A percentile compares a stretch with the other conserved stretches of the same genome.
Conservation (phyloP, 345 rosid species). For the Camelina hispida region DNA sequence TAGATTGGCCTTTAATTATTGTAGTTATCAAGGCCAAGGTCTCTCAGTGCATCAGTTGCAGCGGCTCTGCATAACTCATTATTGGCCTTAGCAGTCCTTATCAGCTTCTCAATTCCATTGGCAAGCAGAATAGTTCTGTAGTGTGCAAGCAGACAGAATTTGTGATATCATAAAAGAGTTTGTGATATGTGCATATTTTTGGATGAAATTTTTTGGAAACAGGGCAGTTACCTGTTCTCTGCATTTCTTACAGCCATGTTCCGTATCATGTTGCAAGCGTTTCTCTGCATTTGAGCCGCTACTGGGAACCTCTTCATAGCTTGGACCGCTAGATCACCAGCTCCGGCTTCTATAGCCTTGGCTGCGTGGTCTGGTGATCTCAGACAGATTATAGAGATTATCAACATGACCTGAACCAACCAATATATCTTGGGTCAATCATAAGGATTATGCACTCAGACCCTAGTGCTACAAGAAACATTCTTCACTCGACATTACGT, state of each 20-base stretch:
- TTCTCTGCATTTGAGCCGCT: constrained; percentile 72
- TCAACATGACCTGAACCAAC: constrained; percentile 68
- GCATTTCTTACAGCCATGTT: constrained; percentile 84
- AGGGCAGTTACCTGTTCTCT: constrained; percentile 70
- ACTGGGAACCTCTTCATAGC: constrained; percentile 84
- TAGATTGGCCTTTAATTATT: constrained; percentile 38
- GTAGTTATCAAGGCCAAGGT: constrained; percentile 83
- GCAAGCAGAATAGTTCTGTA: constrained; percentile 69
- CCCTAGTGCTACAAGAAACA: constrained; percentile 21
- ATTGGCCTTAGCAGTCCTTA: constrained; percentile 76
- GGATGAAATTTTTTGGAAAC: background rate
- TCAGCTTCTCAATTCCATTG: constrained; percentile 71
- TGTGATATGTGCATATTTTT: background rate
- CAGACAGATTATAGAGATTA: constrained; percentile 75
- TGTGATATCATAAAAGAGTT: background rate
- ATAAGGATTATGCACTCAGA: constrained; percentile 15
- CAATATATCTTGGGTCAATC: constrained; percentile 16
- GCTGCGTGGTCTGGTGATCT: constrained; percentile 89
- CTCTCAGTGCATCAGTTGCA: constrained; percentile 92
- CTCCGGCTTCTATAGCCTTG: constrained; percentile 89
- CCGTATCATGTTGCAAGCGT: constrained; percentile 85
- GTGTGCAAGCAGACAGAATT: background rate
- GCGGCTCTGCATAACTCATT: constrained; percentile 73
- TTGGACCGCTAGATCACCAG: constrained; percentile 85
- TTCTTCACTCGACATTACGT: background rate